phyloP scores from a whole-genome alignment of 192 early-diverging fungal species.

The Linnemannia exigua region DNA sequence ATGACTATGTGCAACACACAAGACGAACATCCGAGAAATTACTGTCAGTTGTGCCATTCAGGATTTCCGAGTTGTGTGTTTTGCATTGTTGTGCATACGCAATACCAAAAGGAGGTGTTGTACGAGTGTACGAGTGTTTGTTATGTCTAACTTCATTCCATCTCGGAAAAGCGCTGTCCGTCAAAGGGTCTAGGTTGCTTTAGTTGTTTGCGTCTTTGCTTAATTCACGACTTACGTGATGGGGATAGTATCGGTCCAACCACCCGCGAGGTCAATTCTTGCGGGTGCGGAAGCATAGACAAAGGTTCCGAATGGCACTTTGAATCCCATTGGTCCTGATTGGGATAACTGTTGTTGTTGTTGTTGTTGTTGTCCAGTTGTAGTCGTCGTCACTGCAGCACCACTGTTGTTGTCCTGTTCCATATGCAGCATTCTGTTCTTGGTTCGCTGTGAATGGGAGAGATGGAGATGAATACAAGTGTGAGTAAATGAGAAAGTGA shows the following conservation, averaged over 20 bases:
- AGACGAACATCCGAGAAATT: background rate
- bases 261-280: slow-evolving; percentile 42
- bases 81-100: slow-evolving; percentile 2
- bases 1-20: slow-evolving; percentile 23
- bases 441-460: background rate
- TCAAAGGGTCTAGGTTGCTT: background rate
- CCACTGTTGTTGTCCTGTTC: background rate
- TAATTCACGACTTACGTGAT: slow-evolving; percentile 39
- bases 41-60: background rate
- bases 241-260: slow-evolving; percentile 53
- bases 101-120: background rate
- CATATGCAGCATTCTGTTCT: background rate
- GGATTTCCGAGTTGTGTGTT: background rate
- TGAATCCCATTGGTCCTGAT: background rate
- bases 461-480: background rate
- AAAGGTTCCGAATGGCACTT: slow-evolving; percentile 31
- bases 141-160: background rate
- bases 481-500: background rate
- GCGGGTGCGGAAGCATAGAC: slow-evolving; percentile 41
- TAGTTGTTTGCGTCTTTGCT: background rate
- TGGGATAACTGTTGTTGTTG: background rate
- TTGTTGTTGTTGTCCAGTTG: background rate
- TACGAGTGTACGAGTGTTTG: background rate
- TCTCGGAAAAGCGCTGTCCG: background rate
- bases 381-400: background rate